phyloP scores from a whole-genome alignment of 202 grass and related monocot species.

The Setaria italica region DNA sequence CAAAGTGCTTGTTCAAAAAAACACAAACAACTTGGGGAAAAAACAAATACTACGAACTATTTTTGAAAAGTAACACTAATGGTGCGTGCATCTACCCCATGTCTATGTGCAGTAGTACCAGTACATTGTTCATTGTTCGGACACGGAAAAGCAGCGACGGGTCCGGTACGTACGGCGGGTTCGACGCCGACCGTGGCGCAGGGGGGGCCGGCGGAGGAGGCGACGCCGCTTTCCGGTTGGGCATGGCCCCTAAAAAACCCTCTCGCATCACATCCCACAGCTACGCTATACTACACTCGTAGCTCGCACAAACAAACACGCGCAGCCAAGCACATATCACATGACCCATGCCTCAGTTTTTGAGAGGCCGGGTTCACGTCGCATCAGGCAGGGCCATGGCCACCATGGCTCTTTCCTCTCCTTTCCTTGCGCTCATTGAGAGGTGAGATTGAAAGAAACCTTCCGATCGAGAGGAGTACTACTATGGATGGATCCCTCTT shows the following conservation, averaged over 20 bases:
- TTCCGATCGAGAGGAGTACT: background rate
- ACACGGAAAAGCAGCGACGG: too few relatives aligned
- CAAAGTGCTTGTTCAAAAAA: background rate
- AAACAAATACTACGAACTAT: too few relatives aligned
- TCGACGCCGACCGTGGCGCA: conserved; percentile 4
- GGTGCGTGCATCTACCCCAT: too few relatives aligned
- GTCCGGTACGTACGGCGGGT: background rate
- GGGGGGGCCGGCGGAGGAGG: background rate
- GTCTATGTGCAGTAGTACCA: too few relatives aligned
- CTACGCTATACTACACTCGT: background rate
- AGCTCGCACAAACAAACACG: conserved; percentile 15
- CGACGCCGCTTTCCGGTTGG: conserved; percentile 16
- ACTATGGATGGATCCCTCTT: background rate
- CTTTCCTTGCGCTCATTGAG: conserved; percentile 1
- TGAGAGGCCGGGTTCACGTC: background rate
- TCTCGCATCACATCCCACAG: conserved; percentile 15
- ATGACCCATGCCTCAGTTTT: conserved; percentile 11
- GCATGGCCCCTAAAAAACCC: background rate
- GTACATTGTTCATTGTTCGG: too few relatives aligned
- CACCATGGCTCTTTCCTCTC: conserved; percentile 15
- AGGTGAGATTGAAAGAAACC: conserved; percentile 12
- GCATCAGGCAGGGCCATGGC: background rate
- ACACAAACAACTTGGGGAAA: background rate
- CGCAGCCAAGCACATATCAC: background rate
- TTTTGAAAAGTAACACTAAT: too few relatives aligned